Base-by-base conservation (phyloP, 345 rosid genomes). In the Trapa bicornis region DNA sequence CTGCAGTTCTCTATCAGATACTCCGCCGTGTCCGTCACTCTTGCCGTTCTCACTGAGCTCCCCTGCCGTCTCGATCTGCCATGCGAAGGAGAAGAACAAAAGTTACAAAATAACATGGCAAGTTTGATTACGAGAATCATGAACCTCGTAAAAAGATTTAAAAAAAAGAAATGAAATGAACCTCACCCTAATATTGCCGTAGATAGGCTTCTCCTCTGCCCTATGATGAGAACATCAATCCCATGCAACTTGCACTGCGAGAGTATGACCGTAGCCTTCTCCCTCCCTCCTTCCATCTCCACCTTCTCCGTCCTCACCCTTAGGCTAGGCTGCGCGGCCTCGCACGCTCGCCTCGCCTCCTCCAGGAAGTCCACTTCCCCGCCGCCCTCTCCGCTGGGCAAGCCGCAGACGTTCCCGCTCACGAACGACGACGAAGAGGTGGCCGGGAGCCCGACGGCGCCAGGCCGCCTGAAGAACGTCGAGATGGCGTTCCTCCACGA, bases 1-100 rank as follows among this genome's bases (percentile, higher is more conserved):
- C 71, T 80, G 80, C 97, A 79, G 66, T 90, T 85, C 78, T 90
- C 91, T 37, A 87, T 90, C 84, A 88, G 78, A 74, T 81, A 93
- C 61, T 90, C 96, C 11, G 90, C 92, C 37, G 89, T 82, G 77
- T 90, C 98, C 45, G 78, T 48, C 61, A 70, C 72, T 69, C 81
- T 89, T 22, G 84, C 22, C 5, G 85, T 89, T 67, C 67, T 79
- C 52, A 47, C 45, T 17, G 88, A 76, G 22, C 89, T 84, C 65
- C 87, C 83, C 0, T 77, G 68, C 70, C 81, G 68, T 79, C 71
- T 88, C 48, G 75, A 45, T 77, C 84, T 80, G 79, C 69, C 33
- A 1, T 9, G 29, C 29, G 29, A 22, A 22, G 29, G 29, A 22
- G 29, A 22, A 22, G 29, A 22, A 22, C 29, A 22, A 22, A 22